These are phyloP conservation scores for Hypoxylon subgilvum DNA, from an alignment of 495 filamentous ascomycete species.

Conservation along the genomic window DNA sequence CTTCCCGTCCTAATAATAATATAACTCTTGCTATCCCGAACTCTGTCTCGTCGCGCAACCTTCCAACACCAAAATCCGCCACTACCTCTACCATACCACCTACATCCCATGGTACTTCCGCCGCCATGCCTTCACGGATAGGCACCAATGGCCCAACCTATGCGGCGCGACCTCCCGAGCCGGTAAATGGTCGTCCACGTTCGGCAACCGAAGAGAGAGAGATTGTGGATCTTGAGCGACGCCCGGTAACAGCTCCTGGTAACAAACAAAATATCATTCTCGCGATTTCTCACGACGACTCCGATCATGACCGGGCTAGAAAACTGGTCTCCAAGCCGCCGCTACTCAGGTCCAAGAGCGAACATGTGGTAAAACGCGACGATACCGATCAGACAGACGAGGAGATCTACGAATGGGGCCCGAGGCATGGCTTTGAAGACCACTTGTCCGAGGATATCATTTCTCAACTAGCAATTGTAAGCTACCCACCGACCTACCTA, in stretches of 20 bases:
- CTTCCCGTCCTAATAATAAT: background rate
- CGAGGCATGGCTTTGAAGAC: slow-evolving; percentile 71
- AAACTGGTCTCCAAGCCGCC: slow-evolving; percentile 60
- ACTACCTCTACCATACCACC: slow-evolving; percentile 3
- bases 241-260: slow-evolving; percentile 44
- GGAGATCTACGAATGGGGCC: slow-evolving; percentile 57
- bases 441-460: slow-evolving; percentile 71
- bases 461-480: slow-evolving; percentile 61
- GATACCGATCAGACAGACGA: slow-evolving; percentile 46
- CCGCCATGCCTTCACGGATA: slow-evolving; percentile 34
- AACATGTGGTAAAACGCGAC: slow-evolving; percentile 63
- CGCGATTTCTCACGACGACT: slow-evolving; percentile 35
- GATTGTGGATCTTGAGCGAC: slow-evolving; percentile 29
- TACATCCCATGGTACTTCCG: slow-evolving; percentile 15
- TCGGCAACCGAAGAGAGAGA: slow-evolving; percentile 38
- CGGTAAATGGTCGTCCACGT: slow-evolving; percentile 29
- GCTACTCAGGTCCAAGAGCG: slow-evolving; percentile 73
- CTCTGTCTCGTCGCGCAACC: slow-evolving; percentile 4
- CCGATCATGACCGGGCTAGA: slow-evolving; percentile 31
- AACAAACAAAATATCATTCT: slow-evolving; percentile 31
- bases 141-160: slow-evolving; percentile 24
- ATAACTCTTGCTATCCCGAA: background rate
- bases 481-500: slow-evolving; percentile 33
- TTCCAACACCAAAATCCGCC: slow-evolving; percentile 3
- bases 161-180: slow-evolving; percentile 17